phyloP scores from a whole-genome alignment of 306 rosid genomes.

The cucumber (Cucumis sativus) region DNA sequence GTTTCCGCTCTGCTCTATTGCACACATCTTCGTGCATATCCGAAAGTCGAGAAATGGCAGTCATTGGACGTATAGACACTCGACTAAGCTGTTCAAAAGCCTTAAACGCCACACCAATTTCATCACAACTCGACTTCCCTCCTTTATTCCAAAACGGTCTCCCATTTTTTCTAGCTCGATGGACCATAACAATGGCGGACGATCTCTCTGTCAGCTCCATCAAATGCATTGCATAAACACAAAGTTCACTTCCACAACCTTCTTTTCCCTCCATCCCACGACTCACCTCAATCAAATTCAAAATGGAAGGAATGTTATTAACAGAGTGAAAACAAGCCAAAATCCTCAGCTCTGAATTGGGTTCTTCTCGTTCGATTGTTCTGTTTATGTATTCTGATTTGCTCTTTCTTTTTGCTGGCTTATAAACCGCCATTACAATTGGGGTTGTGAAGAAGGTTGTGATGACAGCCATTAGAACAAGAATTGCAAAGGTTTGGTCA shows the following conservation, averaged over 20 bases:
- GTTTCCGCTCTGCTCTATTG: conserved; percentile 29
- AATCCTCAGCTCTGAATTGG: conserved; percentile 40
- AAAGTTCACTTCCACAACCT: conserved; percentile 7
- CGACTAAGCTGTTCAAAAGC: conserved; percentile 38
- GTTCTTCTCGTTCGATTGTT: conserved; percentile 39
- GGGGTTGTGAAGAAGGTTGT: conserved; percentile 89
- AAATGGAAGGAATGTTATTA: conserved; percentile 52
- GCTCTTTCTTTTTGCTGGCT: conserved; percentile 42
- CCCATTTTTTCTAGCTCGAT: conserved; percentile 46
- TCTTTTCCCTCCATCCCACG: conserved; percentile 37
- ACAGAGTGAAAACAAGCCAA: conserved; percentile 54
- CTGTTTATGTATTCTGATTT: conserved; percentile 31
- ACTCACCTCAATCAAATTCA: conserved; percentile 69
- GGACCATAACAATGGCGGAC: conserved; percentile 55
- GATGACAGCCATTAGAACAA: conserved; percentile 87
- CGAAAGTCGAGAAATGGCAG: conserved; percentile 36
- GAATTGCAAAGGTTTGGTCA: conserved; percentile 80
- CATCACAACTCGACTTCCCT: conserved; percentile 12
- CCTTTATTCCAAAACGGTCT: conserved; percentile 54
- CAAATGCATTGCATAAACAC: conserved; percentile 81
- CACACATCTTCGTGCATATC: conserved; percentile 48
- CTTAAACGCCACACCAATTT: conserved; percentile 50
- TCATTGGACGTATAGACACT: conserved; percentile 60
- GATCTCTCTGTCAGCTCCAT: conserved; percentile 62
- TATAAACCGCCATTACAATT: conserved; percentile 41